Percentiles rank a stretch among this genome's conserved stretches.
Evolutionary conservation across 2,329 filamentous ascomycete genomes (phyloP).

Genomic region (Claviceps purpurea): DNA sequence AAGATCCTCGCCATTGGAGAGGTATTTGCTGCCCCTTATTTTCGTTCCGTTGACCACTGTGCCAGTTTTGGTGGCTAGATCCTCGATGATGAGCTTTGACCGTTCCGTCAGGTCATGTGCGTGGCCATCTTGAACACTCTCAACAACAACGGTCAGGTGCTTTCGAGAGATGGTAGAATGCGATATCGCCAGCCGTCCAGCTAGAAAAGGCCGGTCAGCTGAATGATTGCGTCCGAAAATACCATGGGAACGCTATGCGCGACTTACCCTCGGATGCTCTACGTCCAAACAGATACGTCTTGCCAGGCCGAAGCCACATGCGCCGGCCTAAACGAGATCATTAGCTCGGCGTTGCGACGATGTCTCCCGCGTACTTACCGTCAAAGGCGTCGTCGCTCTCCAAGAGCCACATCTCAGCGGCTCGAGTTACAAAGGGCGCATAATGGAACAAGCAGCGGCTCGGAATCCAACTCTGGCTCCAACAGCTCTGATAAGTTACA

Average conservation of each 20-base stretch:
- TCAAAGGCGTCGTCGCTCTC: constrained; percentile 43
- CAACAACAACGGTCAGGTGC: constrained; percentile 68
- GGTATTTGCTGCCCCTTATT: constrained; percentile 48
- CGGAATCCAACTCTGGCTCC: not conserved
- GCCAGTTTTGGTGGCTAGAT: constrained; percentile 73
- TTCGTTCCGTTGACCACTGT: constrained; percentile 63
- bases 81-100: constrained; percentile 60
- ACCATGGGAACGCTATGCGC: too few relatives aligned
- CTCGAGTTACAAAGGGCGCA: not conserved
- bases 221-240: not conserved
- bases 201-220: constrained; percentile 23
- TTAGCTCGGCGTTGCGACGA: constrained; percentile 2
- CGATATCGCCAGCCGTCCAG: constrained; percentile 54
- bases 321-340: constrained; percentile 25
- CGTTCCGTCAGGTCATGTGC: constrained; percentile 51
- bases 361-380: constrained; percentile 15
- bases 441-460: not conserved
- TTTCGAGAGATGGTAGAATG: constrained; percentile 79
- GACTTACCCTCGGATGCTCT: constrained; percentile 51
- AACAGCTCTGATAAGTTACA: not conserved
- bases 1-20: constrained; percentile 38
- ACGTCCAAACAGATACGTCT: constrained; percentile 74
- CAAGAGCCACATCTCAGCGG: constrained; percentile 47
- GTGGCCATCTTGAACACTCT: constrained; percentile 48
- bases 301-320: constrained; percentile 76